These are phyloP conservation scores for Canna indica DNA, from an alignment of 176 grass and related monocot genomes.

Conservation along the genomic window DNA sequence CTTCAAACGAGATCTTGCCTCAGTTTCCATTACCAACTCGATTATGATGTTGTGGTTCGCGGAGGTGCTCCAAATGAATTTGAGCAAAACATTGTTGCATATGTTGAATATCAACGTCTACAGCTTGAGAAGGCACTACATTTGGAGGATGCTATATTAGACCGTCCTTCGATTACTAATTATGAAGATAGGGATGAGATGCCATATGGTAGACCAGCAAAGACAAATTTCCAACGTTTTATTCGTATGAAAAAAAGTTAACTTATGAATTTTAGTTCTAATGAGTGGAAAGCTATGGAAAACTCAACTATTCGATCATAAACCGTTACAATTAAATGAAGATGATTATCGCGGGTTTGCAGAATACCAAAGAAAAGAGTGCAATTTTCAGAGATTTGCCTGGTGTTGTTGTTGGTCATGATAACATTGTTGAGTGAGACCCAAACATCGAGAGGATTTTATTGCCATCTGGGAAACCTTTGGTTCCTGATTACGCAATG, in stretches of 20 bases:
- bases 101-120: constrained; percentile 46
- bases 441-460: constrained; percentile 25
- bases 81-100: constrained; percentile 66
- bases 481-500: constrained; percentile 86
- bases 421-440: constrained; percentile 53
- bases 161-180: constrained; percentile 64
- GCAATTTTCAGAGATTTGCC: constrained; percentile 74
- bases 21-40: constrained; percentile 74
- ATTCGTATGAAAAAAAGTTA: constrained; percentile 51
- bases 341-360: constrained; percentile 50
- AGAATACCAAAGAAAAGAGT: constrained; percentile 59
- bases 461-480: constrained; percentile 56
- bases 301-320: constrained; percentile 55
- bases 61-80: constrained; percentile 59
- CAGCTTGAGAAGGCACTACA: constrained; percentile 39
- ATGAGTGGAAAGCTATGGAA: constrained; percentile 5
- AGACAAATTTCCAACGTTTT: constrained; percentile 56
- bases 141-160: constrained; percentile 71
- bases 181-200: constrained; percentile 45
- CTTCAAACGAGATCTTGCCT: constrained; percentile 55
- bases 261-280: constrained; percentile 41
- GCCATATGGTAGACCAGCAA: constrained; percentile 23
- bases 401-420: constrained; percentile 53
- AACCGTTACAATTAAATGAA: constrained; percentile 43
- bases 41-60: constrained; percentile 61